Evolutionary conservation across 805 yeast species (phyloP), one percentile per base, ranked within the genome.

Genomic region (Lipomyces kockii): DNA sequence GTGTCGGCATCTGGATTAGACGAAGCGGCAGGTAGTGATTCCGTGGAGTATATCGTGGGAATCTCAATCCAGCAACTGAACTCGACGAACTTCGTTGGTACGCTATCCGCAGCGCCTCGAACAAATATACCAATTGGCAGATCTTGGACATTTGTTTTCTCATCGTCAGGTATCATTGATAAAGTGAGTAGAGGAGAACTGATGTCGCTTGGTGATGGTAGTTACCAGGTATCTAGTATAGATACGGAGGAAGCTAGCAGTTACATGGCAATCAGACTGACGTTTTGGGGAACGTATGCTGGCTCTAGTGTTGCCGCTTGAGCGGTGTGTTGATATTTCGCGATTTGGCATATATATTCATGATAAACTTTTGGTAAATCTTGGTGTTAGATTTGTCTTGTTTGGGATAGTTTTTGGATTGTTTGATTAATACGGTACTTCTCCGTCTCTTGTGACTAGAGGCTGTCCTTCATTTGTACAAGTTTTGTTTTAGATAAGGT

Each of bases 71-170:
- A 68, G 53, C 56, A 35, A 56, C 46, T 68, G 2, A 64, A 60
- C 39, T 9, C 54, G 22, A 60, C 65, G 9, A 61, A 62, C 34
- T 68, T 68, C 35, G 63, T 54, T 43, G 71, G 71, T 12, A 60
- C 57, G 5, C 34, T 68, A 17, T 65, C 65, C 52, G 69, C 71
- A 3, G 69, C 71, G 17, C 71, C 71, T 11, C 43, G 60, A 39
- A 57, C 69, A 2, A 68, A 68, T 39, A 49, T 58, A 3, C 71
- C 71, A n/a, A 65, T 68, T 29, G 71, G 71, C 9, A 61, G 35
- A 29, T 22, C 39, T 17, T 68, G 71, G 71, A 49, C n/a, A 11
- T 68, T 68, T 37, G 22, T 55, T 22, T 65, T 68, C 58, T 51
- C 66, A n/a, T 59, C 66, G 0, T 51, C 62, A 4, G 63, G 57